These are phyloP conservation scores for Microdochium paspali DNA, from an alignment of 2,329 filamentous ascomycete genomes.

Conservation along the genomic window DNA sequence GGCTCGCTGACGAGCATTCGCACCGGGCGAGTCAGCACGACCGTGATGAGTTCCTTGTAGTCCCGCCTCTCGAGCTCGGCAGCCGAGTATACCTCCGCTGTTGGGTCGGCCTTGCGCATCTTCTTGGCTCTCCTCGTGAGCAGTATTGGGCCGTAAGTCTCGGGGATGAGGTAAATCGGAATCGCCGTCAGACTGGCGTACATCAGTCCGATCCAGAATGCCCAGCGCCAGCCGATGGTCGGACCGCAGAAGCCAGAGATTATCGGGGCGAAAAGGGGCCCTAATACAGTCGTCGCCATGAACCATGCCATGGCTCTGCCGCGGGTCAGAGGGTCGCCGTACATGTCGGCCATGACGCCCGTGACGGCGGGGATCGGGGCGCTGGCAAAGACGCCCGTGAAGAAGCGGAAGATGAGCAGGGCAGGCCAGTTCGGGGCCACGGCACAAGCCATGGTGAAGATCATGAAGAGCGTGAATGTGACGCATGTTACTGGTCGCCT, in stretches of 20 bases:
- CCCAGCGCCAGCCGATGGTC: constrained; percentile 58
- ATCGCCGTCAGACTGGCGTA: constrained; percentile 54
- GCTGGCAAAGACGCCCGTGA: constrained; percentile 43
- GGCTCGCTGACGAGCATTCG: constrained; percentile 65
- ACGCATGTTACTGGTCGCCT: constrained; percentile 34
- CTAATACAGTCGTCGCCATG: constrained; percentile 57
- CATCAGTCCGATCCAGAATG: constrained; percentile 62
- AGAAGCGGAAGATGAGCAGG: constrained; percentile 44
- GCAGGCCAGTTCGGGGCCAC: constrained; percentile 41
- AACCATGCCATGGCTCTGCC: constrained; percentile 54
- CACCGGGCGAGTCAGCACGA: constrained; percentile 63
- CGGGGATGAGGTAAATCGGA: constrained; percentile 52
- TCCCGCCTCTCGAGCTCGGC: constrained; percentile 53
- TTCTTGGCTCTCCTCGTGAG: constrained; percentile 45
- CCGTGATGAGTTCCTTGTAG: constrained; percentile 48
- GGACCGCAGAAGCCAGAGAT: constrained; percentile 52
- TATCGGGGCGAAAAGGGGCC: constrained; percentile 57
- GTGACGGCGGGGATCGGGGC: constrained; percentile 53
- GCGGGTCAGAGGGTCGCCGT: constrained; percentile 41
- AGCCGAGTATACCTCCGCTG: constrained; percentile 43
- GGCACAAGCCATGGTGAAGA: constrained; percentile 47
- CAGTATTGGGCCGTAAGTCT: constrained; percentile 52
- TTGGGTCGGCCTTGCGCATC: constrained; percentile 45
- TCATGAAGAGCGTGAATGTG: constrained; percentile 36
- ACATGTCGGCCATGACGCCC: constrained; percentile 59